Percentiles rank a stretch among this genome's conserved stretches.
These are phyloP conservation scores for Kernera saxatilis DNA, from an alignment of 345 rosid species.

Conservation along the genomic window DNA sequence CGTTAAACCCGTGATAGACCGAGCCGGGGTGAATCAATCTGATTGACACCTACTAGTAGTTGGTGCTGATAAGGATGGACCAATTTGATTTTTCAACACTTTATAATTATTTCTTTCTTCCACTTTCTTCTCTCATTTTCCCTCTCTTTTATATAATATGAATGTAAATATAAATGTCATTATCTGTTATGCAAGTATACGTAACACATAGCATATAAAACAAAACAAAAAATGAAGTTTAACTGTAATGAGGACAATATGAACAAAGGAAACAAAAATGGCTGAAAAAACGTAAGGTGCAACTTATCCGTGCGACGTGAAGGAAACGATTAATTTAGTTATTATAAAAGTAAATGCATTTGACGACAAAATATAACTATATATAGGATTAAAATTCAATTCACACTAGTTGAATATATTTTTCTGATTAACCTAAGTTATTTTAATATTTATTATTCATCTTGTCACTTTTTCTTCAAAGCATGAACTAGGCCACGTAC, in stretches of 20 bases:
- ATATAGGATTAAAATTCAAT: not conserved
- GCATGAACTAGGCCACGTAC: constrained; percentile 27
- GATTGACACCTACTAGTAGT: constrained; percentile 26
- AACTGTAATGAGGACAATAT: not conserved
- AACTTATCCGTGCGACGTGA: constrained; percentile 1
- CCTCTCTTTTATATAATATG: not conserved
- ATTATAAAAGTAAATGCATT: not conserved
- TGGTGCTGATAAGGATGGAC: constrained; percentile 32
- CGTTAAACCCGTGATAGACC: constrained; percentile 10
- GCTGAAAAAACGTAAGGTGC: not conserved
- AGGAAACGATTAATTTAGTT: too few relatives aligned
- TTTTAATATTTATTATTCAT: not conserved
- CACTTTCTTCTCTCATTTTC: constrained; percentile 6
- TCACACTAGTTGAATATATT: constrained; percentile 7
- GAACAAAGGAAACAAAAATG: not conserved
- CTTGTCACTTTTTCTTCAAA: constrained; percentile 17
- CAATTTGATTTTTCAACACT: constrained; percentile 3
- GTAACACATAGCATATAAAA: constrained; percentile 2
- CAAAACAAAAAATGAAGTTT: not conserved
- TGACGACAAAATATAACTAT: not conserved
- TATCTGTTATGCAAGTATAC: not conserved
- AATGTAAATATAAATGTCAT: constrained; percentile 6
- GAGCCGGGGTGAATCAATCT: not conserved
- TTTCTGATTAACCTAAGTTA: not conserved
- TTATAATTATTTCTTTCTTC: not conserved